Percentiles rank a stretch among this genome's conserved stretches.
Conservation (phyloP, 441 rosid genomes). For the Syzygium malaccense region DNA sequence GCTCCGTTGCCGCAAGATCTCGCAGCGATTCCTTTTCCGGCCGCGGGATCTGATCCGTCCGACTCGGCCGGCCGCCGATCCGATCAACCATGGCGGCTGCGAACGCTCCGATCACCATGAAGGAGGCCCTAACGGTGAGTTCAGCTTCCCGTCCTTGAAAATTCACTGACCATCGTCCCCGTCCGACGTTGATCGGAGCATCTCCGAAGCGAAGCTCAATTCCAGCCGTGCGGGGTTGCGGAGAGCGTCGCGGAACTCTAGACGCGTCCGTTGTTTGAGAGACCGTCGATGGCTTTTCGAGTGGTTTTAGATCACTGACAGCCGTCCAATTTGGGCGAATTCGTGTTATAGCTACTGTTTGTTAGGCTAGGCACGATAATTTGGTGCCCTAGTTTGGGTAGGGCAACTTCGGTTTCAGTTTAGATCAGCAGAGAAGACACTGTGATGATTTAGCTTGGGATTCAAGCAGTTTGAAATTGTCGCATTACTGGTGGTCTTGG, state of each 20-base stretch:
- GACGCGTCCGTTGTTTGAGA: not conserved
- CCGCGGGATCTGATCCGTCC: not conserved
- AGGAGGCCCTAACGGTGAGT: slow-evolving; percentile 44
- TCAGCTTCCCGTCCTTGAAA: not conserved
- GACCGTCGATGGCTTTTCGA: not conserved
- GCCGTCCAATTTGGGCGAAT: not conserved
- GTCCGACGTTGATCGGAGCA: not conserved
- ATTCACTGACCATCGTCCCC: not conserved
- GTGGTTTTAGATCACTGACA: not conserved
- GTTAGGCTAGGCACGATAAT: not conserved
- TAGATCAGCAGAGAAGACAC: not conserved
- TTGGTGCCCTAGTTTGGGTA: not conserved
- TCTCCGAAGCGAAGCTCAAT: not conserved
- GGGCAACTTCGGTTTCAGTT: not conserved
- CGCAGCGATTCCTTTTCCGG: not conserved
- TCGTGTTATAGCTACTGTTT: not conserved
- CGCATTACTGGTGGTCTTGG: not conserved
- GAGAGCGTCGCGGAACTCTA: not conserved
- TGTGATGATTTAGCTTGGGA: not conserved
- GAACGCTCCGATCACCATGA: slow-evolving; percentile 59
- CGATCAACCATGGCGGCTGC: slow-evolving; percentile 53
- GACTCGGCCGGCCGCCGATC: slow-evolving; percentile 16
- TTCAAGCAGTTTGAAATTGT: not conserved
- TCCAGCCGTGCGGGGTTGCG: not conserved
- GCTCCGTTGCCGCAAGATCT: not conserved